Evolutionary conservation across 164 flowering plant genomes (phyloP), one percentile per base, ranked within the genome.

Genomic region (Chimonanthus salicifolius): DNA sequence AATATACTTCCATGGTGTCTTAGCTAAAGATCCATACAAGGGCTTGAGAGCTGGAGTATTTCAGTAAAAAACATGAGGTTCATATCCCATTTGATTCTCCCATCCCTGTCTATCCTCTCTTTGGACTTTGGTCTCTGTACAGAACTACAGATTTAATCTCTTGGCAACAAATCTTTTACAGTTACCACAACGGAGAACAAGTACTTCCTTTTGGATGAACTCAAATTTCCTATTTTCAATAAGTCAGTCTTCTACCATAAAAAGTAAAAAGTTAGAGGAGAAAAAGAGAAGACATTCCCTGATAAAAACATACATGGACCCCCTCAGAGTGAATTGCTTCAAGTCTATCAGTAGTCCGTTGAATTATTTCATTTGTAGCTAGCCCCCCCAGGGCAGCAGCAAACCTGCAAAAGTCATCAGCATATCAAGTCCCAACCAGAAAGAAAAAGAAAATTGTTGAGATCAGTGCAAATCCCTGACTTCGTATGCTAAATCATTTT

Each of bases 271-370:
- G 16, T n/a, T 5, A 54, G 5, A 0, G 16, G 60, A 33, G 33
- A 33, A 54, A 54, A 54, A 11, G 16, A 54, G 60, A 54, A 54
- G 16, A 11, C 60, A 54, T 33, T 47, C 48, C 21, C 18, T 7
- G 44, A 58, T 16, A 51, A 9, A 15, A 5, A 69, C 90, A 67
- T 85, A 96, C 99, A 83, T 96, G 99, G 75, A 92, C 87, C 10
- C 98, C 99, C 76, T 96, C 99, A 45, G 99, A 92, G 72, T 94
- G 99, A 71, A 94, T 84, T 58, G 91, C 78, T 73, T 94, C 99
- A 64, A 96, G 84, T 78, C 97, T 90, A 72, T 89, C 89, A 67
- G 89, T 79, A 72, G 98, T 92, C 76, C 88, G 85, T 71, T 92
- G 98, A 69, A 92, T 78, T 49, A 92, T 88, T 58, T 96, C 99